These are phyloP conservation scores for Tranzscheliella williamsii DNA, from an alignment of 1,284 basidiomycete genomes.

Conservation along the genomic window DNA sequence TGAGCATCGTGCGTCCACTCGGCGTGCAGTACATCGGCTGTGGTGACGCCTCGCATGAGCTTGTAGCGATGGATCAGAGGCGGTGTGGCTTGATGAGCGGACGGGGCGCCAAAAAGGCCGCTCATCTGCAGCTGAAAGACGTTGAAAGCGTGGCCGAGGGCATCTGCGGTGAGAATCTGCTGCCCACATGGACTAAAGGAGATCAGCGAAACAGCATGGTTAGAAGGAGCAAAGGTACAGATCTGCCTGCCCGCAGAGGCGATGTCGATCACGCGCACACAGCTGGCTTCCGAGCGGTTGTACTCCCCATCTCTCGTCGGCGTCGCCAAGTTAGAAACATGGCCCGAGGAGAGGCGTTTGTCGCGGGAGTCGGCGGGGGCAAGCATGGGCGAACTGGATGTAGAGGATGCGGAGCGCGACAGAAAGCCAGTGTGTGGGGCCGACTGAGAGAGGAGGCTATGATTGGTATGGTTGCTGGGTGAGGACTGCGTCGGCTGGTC, in stretches of 20 bases:
- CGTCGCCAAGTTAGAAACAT: background rate
- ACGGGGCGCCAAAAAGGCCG: slow-evolving; percentile 8
- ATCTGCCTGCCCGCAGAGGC: slow-evolving; percentile 7
- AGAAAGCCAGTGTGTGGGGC: slow-evolving; percentile 16
- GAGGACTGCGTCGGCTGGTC: slow-evolving; percentile 5
- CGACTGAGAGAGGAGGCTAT: slow-evolving; percentile 27
- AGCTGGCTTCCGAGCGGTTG: slow-evolving; percentile 1
- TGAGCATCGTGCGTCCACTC: slow-evolving; percentile 28
- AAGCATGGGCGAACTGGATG: slow-evolving; percentile 29
- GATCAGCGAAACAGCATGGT: slow-evolving; percentile 8
- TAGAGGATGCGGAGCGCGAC: slow-evolving; percentile 14
- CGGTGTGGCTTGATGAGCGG: background rate
- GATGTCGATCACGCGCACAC: slow-evolving; percentile 24
- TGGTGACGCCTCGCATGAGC: slow-evolving; percentile 34
- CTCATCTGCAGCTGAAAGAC: slow-evolving; percentile 21
- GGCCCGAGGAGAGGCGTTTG: slow-evolving; percentile 10
- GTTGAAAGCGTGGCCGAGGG: slow-evolving; percentile 30
- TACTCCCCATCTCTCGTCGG: too few relatives aligned
- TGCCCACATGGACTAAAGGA: slow-evolving; percentile 27
- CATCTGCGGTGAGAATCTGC: slow-evolving; percentile 22
- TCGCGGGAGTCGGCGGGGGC: slow-evolving; percentile 5
- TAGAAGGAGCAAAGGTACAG: slow-evolving; percentile 23
- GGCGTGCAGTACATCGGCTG: slow-evolving; percentile 25
- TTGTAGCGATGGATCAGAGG: slow-evolving; percentile 27
- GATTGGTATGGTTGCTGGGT: too few relatives aligned